Conservation (phyloP, 1,139 yeast species). For the Taphrina deformans region DNA sequence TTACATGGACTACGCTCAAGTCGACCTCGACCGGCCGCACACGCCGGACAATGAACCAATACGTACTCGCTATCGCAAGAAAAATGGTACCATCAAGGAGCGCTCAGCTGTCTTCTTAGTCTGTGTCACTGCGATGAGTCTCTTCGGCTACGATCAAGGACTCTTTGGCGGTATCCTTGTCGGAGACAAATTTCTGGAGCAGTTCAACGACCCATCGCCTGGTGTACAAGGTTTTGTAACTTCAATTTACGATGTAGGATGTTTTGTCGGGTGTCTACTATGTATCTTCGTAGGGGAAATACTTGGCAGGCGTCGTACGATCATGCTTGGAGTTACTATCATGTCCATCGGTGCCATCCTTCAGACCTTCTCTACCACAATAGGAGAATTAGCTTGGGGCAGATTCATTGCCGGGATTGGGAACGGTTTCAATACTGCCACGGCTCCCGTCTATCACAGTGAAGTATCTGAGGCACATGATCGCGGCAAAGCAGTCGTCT, state of each 20-base stretch:
- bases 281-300: conserved; percentile 54
- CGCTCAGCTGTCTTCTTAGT: conserved; percentile 21
- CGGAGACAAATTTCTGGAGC: conserved; percentile 39
- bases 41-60: conserved; percentile 24
- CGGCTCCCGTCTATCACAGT: conserved; percentile 78
- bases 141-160: conserved; percentile 41
- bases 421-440: conserved; percentile 63
- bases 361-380: conserved; percentile 50
- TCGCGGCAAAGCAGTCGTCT: conserved; percentile 69
- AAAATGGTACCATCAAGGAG: conserved; percentile 29
- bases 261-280: conserved; percentile 56
- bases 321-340: conserved; percentile 51
- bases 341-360: conserved; percentile 54
- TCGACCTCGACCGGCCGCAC: conserved; percentile 14
- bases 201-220: conserved; percentile 39
- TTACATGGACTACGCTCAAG: conserved; percentile 25
- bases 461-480: conserved; percentile 71
- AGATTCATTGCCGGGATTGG: conserved; percentile 59
- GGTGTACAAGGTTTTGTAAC: conserved; percentile 34
- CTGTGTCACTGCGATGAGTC: conserved; percentile 27
- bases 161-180: conserved; percentile 41
- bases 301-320: conserved; percentile 54
- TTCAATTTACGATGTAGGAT: conserved; percentile 46
- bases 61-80: conserved; percentile 22
- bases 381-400: conserved; percentile 56